A percentile compares a stretch with the other conserved stretches of the same genome.
Conservation (phyloP, 164 flowering plant species). For the Kalanchoe fedtschenkoi region DNA sequence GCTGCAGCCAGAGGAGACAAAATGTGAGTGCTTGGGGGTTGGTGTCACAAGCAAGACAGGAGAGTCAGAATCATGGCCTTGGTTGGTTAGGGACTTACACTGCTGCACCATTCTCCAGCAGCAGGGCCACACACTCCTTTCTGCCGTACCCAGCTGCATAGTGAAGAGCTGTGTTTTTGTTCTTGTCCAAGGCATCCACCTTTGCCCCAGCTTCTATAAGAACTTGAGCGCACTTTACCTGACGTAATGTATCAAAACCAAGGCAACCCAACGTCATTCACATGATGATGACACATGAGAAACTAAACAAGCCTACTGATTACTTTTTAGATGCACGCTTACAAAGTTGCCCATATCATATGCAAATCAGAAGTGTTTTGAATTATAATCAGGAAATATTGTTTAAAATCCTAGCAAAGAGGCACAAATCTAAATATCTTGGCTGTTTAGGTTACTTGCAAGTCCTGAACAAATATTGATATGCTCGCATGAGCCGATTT, state of each 20-base stretch:
- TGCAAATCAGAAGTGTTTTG: too few relatives aligned
- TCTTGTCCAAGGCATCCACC: slow-evolving; percentile 85
- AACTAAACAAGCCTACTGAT: too few relatives aligned
- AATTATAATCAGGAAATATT: too few relatives aligned
- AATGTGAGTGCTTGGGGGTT: neutral
- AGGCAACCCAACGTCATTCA: neutral
- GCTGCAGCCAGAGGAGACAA: slow-evolving; percentile 28
- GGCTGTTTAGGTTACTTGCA: too few relatives aligned
- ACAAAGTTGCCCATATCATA: too few relatives aligned
- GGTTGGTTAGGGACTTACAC: slow-evolving; percentile 49
- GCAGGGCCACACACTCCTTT: slow-evolving; percentile 87
- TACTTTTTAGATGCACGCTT: too few relatives aligned
- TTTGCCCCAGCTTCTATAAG: slow-evolving; percentile 80
- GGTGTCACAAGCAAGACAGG: too few relatives aligned
- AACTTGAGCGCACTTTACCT: slow-evolving; percentile 78
- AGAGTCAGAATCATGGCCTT: neutral
- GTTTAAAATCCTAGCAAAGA: too few relatives aligned
- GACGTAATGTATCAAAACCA: slow-evolving; percentile 6
- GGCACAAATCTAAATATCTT: too few relatives aligned
- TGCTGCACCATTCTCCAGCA: slow-evolving; percentile 86
- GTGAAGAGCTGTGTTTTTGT: slow-evolving; percentile 93
- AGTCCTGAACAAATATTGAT: too few relatives aligned
- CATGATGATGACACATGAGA: neutral
- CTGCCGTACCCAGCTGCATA: slow-evolving; percentile 98
- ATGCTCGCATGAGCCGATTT: too few relatives aligned